phyloP scores from a whole-genome alignment of 1,139 yeast species.

The Kodamaea ohmeri region DNA sequence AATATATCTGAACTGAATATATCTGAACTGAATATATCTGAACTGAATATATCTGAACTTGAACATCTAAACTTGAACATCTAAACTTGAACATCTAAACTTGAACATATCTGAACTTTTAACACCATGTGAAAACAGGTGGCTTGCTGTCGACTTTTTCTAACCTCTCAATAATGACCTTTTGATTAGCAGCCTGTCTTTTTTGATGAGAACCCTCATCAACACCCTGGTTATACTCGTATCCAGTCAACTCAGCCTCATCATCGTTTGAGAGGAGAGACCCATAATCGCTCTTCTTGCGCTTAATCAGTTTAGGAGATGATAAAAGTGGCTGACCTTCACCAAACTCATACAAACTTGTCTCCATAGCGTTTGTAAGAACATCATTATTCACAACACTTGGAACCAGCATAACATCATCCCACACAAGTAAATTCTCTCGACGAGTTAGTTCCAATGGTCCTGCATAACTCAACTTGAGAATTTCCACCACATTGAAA shows the following conservation, averaged over 20 bases:
- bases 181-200: slow-evolving; percentile 23
- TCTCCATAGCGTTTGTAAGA: slow-evolving; percentile 17
- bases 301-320: not conserved
- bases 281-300: slow-evolving; percentile 6
- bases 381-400: slow-evolving; percentile 17
- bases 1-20: too few relatives aligned
- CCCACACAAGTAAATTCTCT: slow-evolving; percentile 56
- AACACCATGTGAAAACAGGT: slow-evolving; percentile 75
- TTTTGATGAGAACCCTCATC: slow-evolving; percentile 1
- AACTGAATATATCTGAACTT: too few relatives aligned
- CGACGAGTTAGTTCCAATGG: slow-evolving; percentile 66
- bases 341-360: slow-evolving; percentile 18
- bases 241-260: slow-evolving; percentile 11
- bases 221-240: slow-evolving; percentile 17
- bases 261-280: slow-evolving; percentile 4
- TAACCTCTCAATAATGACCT: slow-evolving; percentile 60
- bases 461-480: slow-evolving; percentile 57
- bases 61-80: too few relatives aligned
- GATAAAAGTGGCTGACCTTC: slow-evolving; percentile 5
- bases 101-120: too few relatives aligned
- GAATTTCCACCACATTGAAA: slow-evolving; percentile 66
- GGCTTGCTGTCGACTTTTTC: slow-evolving; percentile 56
- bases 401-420: slow-evolving; percentile 62
- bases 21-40: too few relatives aligned
- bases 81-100: too few relatives aligned